These are phyloP conservation scores for Suhomyces xylopsoci DNA, from an alignment of 805 yeast genomes.

Conservation along the genomic window DNA sequence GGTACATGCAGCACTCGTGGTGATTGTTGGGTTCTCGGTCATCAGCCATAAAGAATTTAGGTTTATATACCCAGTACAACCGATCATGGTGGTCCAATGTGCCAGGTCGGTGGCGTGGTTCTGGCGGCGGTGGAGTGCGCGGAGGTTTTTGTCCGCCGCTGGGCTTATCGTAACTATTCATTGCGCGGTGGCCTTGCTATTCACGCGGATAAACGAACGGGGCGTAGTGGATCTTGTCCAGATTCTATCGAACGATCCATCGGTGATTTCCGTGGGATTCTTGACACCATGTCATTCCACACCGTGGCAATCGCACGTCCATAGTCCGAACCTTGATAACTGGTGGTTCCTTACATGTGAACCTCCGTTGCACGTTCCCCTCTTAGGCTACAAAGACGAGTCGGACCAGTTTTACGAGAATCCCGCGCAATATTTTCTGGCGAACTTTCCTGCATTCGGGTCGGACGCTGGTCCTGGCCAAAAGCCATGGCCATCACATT, in stretches of 20 bases:
- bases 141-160: background rate
- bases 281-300: constrained; percentile 97
- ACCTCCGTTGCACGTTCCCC: constrained; percentile 64
- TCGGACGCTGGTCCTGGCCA: constrained; percentile 19
- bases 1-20: constrained; percentile 33
- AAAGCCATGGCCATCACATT: constrained; percentile 65
- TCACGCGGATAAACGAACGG: constrained; percentile 73
- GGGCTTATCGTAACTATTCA: constrained; percentile 25
- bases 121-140: background rate
- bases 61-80: constrained; percentile 82
- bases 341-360: constrained; percentile 87
- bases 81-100: constrained; percentile 56
- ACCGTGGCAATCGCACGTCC: constrained; percentile 87
- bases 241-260: constrained; percentile 41
- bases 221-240: constrained; percentile 76
- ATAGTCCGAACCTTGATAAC: constrained; percentile 43
- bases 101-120: constrained; percentile 23
- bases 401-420: constrained; percentile 79
- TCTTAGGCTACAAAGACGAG: constrained; percentile 68
- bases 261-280: constrained; percentile 63
- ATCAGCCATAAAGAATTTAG: constrained; percentile 88
- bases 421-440: constrained; percentile 54
- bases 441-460: constrained; percentile 44
- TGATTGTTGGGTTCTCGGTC: constrained; percentile 55
- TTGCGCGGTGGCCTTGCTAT: constrained; percentile 42